Conservation (phyloP, 2,329 filamentous ascomycete genomes). For the Penicillium sp. region DNA sequence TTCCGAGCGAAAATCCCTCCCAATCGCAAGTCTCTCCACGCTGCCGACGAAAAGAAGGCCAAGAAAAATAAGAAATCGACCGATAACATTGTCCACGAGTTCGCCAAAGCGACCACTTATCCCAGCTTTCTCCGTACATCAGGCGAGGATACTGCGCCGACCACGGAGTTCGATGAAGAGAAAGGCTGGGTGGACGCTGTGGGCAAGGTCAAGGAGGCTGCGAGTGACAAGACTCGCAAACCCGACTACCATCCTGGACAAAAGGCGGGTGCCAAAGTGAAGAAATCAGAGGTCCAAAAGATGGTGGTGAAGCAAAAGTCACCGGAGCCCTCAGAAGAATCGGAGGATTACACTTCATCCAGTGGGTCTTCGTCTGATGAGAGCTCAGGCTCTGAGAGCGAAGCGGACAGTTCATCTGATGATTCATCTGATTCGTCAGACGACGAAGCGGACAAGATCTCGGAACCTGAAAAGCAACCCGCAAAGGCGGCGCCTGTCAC, state of each 20-base stretch:
- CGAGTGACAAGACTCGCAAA: conserved; percentile 35
- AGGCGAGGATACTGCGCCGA: conserved; percentile 51
- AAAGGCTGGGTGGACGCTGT: conserved; percentile 85
- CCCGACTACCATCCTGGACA: conserved; percentile 37
- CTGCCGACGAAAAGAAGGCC: conserved; percentile 48
- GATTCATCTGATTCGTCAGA: conserved; percentile 34
- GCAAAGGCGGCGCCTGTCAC: conserved; percentile 16
- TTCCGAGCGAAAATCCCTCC: conserved; percentile 81
- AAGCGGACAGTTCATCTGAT: conserved; percentile 31
- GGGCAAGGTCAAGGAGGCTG: conserved; percentile 67
- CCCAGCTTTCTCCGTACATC: conserved; percentile 75
- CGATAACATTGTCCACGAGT: conserved; percentile 81
- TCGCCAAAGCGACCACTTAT: conserved; percentile 79
- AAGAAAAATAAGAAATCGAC: conserved; percentile 63
- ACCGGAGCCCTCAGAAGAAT: conserved; percentile 27
- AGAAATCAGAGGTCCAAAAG: conserved; percentile 22
- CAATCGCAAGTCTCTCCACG: conserved; percentile 45
- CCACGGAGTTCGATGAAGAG: conserved; percentile 74
- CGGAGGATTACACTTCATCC: conserved; percentile 43
- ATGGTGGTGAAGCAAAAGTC: conserved; percentile 19
- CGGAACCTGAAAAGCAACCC: conserved; percentile 9
- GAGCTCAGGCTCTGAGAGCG: conserved; percentile 32
- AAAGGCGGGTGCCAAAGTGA: conserved; percentile 38
- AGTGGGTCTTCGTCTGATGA: conserved; percentile 42
- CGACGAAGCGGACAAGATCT: conserved; percentile 27